Conservation (phyloP, 202 grass and related monocot genomes). For the Cymbopogon flexuosus region DNA sequence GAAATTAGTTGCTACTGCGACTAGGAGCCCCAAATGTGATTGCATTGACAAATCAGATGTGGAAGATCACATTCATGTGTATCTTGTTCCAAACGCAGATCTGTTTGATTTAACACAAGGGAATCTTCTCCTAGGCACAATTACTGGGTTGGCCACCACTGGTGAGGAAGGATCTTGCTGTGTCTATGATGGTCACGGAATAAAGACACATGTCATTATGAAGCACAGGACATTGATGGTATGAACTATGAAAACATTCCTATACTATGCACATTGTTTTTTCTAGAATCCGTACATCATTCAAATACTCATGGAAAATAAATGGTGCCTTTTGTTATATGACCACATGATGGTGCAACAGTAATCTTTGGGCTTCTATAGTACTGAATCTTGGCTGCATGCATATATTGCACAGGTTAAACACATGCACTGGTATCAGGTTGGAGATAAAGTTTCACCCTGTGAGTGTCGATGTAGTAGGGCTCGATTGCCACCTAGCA, state of each 20-base stretch:
- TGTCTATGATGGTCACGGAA: constrained; percentile 50
- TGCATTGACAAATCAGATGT: constrained; percentile 43
- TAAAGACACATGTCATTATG: constrained; percentile 76
- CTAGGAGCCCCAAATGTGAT: constrained; percentile 56
- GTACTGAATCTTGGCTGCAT: constrained; percentile 20
- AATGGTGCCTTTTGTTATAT: background rate
- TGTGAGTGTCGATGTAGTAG: constrained; percentile 92
- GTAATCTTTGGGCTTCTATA: background rate
- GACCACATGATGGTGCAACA: background rate
- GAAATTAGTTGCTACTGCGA: constrained; percentile 65
- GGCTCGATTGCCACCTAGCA: constrained; percentile 80
- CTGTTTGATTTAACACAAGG: constrained; percentile 32
- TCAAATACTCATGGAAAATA: background rate
- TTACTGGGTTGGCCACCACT: constrained; percentile 66
- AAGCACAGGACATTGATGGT: constrained; percentile 90
- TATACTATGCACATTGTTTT: background rate
- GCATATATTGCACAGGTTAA: constrained; percentile 60
- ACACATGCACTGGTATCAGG: constrained; percentile 92
- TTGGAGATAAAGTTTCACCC: constrained; percentile 70
- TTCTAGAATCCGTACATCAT: background rate
- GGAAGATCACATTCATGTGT: constrained; percentile 94
- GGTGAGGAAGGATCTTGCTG: constrained; percentile 83
- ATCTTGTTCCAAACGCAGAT: constrained; percentile 45
- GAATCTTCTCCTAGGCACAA: constrained; percentile 52
- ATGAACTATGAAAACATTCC: background rate